phyloP scores from a whole-genome alignment of 169 alveolate genomes.

The Babesia gibsoni region DNA sequence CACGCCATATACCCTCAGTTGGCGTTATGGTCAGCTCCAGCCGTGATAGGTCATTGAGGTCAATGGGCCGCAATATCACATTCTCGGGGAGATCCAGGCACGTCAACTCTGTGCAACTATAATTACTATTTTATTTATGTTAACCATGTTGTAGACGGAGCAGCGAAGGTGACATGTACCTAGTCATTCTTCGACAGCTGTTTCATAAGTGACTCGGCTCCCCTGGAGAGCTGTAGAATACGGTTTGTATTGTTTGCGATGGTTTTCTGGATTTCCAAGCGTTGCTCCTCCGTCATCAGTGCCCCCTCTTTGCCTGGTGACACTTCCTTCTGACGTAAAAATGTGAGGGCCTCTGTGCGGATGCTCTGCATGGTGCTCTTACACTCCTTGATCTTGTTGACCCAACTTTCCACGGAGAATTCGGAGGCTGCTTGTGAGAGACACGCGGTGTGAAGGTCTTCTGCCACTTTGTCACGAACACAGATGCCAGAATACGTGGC shows the following conservation, averaged over 20 bases:
- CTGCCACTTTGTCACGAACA: constrained; percentile 53
- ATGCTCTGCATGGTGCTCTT: constrained; percentile 56
- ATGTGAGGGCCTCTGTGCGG: constrained; percentile 46
- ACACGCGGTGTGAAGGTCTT: constrained; percentile 49
- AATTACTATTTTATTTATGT: background rate
- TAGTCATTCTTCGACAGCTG: constrained; percentile 22
- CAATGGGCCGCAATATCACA: constrained; percentile 37
- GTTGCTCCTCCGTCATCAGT: constrained; percentile 33
- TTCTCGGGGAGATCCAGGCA: constrained; percentile 38
- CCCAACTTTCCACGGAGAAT: constrained; percentile 54
- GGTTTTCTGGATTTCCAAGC: constrained; percentile 16
- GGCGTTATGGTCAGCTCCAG: constrained; percentile 35
- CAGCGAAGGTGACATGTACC: constrained; percentile 19
- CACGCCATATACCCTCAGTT: constrained; percentile 51
- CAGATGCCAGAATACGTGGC: constrained; percentile 37
- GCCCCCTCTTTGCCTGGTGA: background rate
- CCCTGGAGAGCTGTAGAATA: constrained; percentile 45
- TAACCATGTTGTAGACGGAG: constrained; percentile 37
- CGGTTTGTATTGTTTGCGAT: constrained; percentile 30
- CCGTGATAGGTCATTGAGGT: constrained; percentile 43
- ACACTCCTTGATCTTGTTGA: constrained; percentile 33
- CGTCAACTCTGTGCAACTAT: constrained; percentile 18
- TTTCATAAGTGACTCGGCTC: constrained; percentile 30
- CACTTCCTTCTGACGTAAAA: constrained; percentile 14
- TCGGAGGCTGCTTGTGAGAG: constrained; percentile 60